Base-by-base conservation (phyloP, 1,139 yeast species). In the Geotrichum fermentans region DNA sequence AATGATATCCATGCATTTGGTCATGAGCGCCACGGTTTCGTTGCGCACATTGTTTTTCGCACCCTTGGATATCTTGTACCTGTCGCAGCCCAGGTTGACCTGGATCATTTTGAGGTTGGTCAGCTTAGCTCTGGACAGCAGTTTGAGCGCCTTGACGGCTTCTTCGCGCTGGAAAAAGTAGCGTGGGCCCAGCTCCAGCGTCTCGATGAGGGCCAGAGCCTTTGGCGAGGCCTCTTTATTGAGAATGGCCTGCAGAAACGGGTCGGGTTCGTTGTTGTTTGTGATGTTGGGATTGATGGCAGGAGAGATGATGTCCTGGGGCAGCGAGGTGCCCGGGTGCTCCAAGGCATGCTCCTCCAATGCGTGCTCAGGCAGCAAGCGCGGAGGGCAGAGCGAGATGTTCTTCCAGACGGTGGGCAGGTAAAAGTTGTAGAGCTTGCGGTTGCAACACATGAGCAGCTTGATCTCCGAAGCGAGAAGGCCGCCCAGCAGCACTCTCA, bases 11-110 rank as follows among this genome's bases (percentile, higher is more conserved):
- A 46, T 40, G 28, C 45, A 36, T 21, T 35, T 33, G 20, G 24
- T 36, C 50, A 46, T 46, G n/a, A 46, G 34, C 13, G 29, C 45
- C 13, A 32, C 41, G 14, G 50, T 46, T 14, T 46, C 50, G 21
- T 35, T 38, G 17, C 50, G 32, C 24, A 46, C 35, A 7, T 4
- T 13, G 16, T 43, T 43, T 30, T 39, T 40, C 8, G 50, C 45
- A 5, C 45, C 45, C 36, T 46, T 46, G 14, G 50, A 46, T 21
- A 40, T 36, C 29, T 46, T 46, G 33, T 40, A 46, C 29, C 50
- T 17, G 28, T 46, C 50, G 18, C 50, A 46, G 4, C 50, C 50
- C 28, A 46, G 24, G 30, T 46, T 46, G 35, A 46, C 29, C 30
- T 46, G 50, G 16, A 46, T 38, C 39, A 43, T 39, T 28, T 36